Percentiles rank a stretch among this genome's conserved stretches.
These are phyloP conservation scores for Linnemannia hyalina DNA, from an alignment of 192 early-diverging fungal genomes.

Conservation along the genomic window DNA sequence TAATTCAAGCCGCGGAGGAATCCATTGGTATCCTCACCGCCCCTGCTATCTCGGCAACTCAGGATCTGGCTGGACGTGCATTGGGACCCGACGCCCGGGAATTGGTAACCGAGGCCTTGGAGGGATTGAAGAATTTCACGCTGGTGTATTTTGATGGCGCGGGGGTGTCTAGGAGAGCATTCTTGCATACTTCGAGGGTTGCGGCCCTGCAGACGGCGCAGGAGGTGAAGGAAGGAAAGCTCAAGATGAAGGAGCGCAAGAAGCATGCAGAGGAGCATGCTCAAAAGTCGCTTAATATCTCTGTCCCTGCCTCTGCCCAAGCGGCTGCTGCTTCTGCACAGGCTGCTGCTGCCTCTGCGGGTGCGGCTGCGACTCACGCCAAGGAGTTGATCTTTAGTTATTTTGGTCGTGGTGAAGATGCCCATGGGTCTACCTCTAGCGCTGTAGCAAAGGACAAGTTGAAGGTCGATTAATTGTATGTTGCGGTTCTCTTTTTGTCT, in stretches of 20 bases:
- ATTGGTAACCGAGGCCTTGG: conserved; percentile 42
- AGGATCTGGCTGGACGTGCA: conserved; percentile 39
- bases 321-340: conserved; percentile 13
- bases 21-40: conserved; percentile 37
- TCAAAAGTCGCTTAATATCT: neutral
- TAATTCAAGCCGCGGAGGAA: conserved; percentile 50
- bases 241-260: conserved; percentile 46
- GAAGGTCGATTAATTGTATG: neutral
- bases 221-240: conserved; percentile 47
- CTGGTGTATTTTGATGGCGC: conserved; percentile 48
- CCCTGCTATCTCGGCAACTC: conserved; percentile 44
- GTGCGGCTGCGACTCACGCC: conserved; percentile 18
- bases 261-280: conserved; percentile 10
- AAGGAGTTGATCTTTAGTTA: conserved; percentile 40
- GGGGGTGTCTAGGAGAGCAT: conserved; percentile 40
- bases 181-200: conserved; percentile 42
- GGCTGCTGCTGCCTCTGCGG: conserved; percentile 7
- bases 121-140: conserved; percentile 42
- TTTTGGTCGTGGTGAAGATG: conserved; percentile 14
- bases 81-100: conserved; percentile 46
- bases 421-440: neutral
- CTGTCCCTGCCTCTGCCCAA: conserved; percentile 5
- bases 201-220: conserved; percentile 51
- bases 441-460: neutral
- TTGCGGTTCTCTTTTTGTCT: no score